Percentiles rank a stretch among this genome's conserved stretches.
phyloP scores from a whole-genome alignment of 306 rosid species.

The Prunus mume region DNA sequence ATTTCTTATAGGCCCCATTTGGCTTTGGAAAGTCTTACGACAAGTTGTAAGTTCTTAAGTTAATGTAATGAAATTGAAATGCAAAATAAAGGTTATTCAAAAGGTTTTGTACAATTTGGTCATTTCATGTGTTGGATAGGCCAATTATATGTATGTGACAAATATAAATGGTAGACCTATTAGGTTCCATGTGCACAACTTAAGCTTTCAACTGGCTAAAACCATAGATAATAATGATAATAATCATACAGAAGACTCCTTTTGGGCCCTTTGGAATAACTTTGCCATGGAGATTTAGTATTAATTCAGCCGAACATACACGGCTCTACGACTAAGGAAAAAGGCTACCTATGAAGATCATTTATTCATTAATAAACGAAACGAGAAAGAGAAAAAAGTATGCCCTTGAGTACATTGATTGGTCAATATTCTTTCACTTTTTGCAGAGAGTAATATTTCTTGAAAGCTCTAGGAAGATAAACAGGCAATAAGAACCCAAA shows the following conservation, averaged over 20 bases:
- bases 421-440: constrained; percentile 36
- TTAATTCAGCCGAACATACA: too few relatives aligned
- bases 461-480: constrained; percentile 85
- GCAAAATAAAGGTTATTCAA: background rate
- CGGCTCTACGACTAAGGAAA: background rate
- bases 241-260: too few relatives aligned
- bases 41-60: constrained; percentile 25
- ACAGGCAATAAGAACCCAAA: constrained; percentile 88
- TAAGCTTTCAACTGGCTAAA: background rate
- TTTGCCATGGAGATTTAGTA: too few relatives aligned
- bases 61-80: constrained; percentile 15
- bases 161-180: too few relatives aligned
- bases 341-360: background rate
- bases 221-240: too few relatives aligned
- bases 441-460: constrained; percentile 45
- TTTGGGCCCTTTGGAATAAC: too few relatives aligned
- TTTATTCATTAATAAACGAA: background rate
- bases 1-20: constrained; percentile 28
- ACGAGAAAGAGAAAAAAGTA: background rate
- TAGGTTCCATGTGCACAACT: background rate
- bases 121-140: background rate
- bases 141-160: too few relatives aligned
- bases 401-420: background rate
- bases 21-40: constrained; percentile 20
- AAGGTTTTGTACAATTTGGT: background rate